Evolutionary conservation across 164 flowering plant genomes (phyloP).

Genomic region (Aristolochia contorta): DNA sequence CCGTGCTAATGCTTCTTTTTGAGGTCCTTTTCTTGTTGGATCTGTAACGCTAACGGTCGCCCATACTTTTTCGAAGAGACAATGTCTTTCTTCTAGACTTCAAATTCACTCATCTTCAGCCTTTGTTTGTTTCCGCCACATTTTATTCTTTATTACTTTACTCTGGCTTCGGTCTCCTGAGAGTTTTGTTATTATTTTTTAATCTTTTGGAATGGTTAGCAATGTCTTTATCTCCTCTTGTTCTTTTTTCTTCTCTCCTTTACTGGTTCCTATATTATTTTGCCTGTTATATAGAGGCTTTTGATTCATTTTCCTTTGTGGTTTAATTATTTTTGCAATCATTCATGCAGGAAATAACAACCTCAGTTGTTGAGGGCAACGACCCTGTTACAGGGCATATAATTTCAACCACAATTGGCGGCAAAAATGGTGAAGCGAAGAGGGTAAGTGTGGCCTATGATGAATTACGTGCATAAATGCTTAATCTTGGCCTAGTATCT

Average conservation of each 20-base stretch:
- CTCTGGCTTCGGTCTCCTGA: too few species aligned
- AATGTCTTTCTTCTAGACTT: background rate
- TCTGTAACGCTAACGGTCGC: background rate
- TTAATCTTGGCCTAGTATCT: background rate
- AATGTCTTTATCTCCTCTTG: background rate
- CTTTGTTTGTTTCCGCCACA: too few species aligned
- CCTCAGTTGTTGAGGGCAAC: constrained; percentile 61
- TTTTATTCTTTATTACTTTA: too few species aligned
- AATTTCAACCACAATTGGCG: constrained; percentile 88
- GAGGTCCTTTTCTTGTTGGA: background rate
- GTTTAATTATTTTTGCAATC: background rate
- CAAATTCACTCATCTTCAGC: too few species aligned
- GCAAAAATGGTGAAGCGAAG: constrained; percentile 89
- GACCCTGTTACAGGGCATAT: constrained; percentile 83
- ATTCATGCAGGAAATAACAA: constrained; percentile 53
- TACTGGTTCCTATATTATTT: background rate
- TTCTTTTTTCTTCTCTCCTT: background rate
- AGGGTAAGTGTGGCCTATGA: constrained; percentile 26
- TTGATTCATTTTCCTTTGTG: too few species aligned
- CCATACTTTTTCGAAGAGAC: background rate
- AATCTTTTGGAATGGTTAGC: background rate
- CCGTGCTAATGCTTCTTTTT: constrained; percentile 5
- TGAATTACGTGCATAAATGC: background rate
- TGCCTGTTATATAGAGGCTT: background rate
- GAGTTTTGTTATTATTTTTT: too few species aligned